Base-by-base conservation (phyloP, 1,284 basidiomycete genomes). In the Vanrija sp. region DNA sequence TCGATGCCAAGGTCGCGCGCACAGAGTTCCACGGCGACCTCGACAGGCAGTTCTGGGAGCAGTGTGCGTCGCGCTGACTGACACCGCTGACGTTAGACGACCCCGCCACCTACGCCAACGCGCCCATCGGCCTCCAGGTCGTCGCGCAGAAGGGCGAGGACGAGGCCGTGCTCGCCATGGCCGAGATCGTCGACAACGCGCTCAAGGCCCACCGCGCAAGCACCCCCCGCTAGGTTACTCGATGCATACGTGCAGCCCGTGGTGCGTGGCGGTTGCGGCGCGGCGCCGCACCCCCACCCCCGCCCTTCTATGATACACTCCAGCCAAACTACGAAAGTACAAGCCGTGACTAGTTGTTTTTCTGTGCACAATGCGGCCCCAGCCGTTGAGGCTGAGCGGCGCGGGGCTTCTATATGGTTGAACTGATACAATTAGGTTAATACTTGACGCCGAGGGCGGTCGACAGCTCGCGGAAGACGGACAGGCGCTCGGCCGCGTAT, bases 71-170 rank as follows among this genome's bases (percentile, higher is more conserved):
- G n/a, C n/a, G 27, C 10, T 31, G 27, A 8, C 19, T 39, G n/a
- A 39, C 12, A 1, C n/a, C 22, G 19, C n/a, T n/a, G n/a, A n/a
- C n/a, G n/a, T n/a, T 31, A 84, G 85, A 86, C 61, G 73, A 83
- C 45, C 83, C 84, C 0, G 75, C 77, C 25, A 73, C 73, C 3
- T 84, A 81, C 63, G 75, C 76, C 56, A 78, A 81, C 56, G 83
- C 81, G 0, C 87, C 87, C 0, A 76, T 87, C 14, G 74, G 78
- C 23, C 67, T 89, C 22, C 87, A 88, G 62, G 65, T 87, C 10
- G 78, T 86, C 3, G 85, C 83, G 0, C 77, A 82, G 45, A 83
- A 82, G 18, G 73, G 83, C 49, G 85, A 88, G 62, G 87, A 89
- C 60, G 87, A 88, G 64, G 84, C 82, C 0, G 49, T 31, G 31